Base-by-base conservation (phyloP, 2,329 filamentous ascomycete species). In the Trichoderma cornu-damae region DNA sequence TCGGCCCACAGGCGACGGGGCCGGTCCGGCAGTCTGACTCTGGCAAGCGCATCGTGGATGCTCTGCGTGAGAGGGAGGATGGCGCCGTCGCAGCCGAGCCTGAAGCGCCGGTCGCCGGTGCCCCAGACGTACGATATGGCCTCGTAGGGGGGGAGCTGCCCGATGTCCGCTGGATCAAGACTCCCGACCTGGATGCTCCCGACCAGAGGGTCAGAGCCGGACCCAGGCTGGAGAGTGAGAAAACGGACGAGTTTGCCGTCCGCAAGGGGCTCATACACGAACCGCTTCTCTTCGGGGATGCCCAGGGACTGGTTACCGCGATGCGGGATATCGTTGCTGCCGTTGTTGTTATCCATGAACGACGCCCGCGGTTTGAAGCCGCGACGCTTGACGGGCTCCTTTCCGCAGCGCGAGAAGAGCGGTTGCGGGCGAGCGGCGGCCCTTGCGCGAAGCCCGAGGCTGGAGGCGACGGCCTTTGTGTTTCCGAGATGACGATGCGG, bases 61-160 rank as follows among this genome's bases (percentile, higher is more conserved):
- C 67, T 71, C 55, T 57, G 59, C 11, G 69, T 72, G 9, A 72
- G 57, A 18, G 65, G 54, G 7, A 73, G 61, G 6, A 60, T 35
- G 26, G 54, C 56, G 4, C 62, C 67, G 43, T 67, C 61, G 37
- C 64, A 64, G 14, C 59, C 12, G 4, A 71, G 66, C 54, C 61
- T 57, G 0, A 61, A 62, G 35, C 47, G 57, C 8, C 66, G 64
- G 14, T 48, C 61, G 14, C 63, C 63, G 8, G 61, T 61, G n/a
- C 68, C 69, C 70, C 70, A 72, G 22, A 70, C 71, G 30, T 73
- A 73, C 3, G 71, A 73, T 50, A 73, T 66, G 24, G 70, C 63
- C 28, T 72, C 69, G 57, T 72, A 73, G 11, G 54, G 30, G 3
- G 54, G 46, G 6, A 50, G 46, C 37, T 51, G 20, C 20, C 6